Evolutionary conservation across 805 yeast genomes (phyloP), one percentile per base, ranked within the genome.

Genomic region (Wickerhamiella occidentalis): DNA sequence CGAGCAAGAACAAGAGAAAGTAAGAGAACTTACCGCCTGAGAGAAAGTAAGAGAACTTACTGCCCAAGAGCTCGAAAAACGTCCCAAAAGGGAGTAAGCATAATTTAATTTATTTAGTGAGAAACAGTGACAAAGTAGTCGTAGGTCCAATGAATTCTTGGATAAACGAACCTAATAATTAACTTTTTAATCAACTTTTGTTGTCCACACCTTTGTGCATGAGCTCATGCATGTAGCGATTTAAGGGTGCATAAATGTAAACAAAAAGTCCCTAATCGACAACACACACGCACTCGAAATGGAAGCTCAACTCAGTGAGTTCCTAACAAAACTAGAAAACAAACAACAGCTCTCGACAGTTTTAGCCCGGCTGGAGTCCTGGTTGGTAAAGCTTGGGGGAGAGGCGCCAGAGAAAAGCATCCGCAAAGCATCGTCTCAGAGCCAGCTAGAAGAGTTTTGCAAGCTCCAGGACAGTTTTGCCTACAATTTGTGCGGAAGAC

Each of bases 381-480:
- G 33, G 17, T 37, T 47, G 33, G 49, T 28, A 3, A 13, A 30
- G 13, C 37, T 40, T 8, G 41, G 41, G 26, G 26, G 26, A 18
- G 17, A 3, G 9, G 17, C 41, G 2, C 26, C 43, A 12, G 25
- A 29, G 17, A 26, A 38, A 9, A 49, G 40, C 19, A 9, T 26
- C 18, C 47, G 51, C 18, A 42, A 42, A 18, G 29, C 33, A 25
- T 19, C 29, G 30, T 19, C 21, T 35, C 18, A 13, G 25, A 29
- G 36, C 8, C 8, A 42, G 22, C 47, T 52, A 7, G 52, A 55
- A 2, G 66, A 68, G 42, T 76, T 77, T 57, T 52, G 70, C 3
- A 47, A 50, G 6, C 61, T 73, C 11, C 88, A 81, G 58, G 76
- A 78, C 56, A 64, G 64, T 25, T 74, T 77, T 59, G 71, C 72